A percentile compares a stretch with the other conserved stretches of the same genome.
Evolutionary conservation across 768 basidiomycete species (phyloP).

Genomic region (Termitomyces sp.): DNA sequence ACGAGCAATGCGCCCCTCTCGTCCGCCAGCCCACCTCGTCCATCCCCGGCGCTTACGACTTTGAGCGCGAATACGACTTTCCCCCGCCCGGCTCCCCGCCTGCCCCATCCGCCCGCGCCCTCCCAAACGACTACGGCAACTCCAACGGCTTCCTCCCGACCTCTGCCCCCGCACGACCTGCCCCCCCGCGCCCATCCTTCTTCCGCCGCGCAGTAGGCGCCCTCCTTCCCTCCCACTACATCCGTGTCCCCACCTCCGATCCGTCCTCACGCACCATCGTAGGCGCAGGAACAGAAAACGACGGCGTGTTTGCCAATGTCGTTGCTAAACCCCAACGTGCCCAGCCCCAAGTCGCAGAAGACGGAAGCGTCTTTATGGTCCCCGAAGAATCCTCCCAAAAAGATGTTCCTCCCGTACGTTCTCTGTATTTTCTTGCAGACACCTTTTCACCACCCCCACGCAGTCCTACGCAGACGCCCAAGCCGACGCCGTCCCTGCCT

Average conservation of each 20-base stretch:
- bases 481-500: conserved; percentile 87
- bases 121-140: conserved; percentile 70
- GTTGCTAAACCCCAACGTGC: conserved; percentile 75
- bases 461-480: conserved; percentile 87
- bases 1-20: conserved; percentile 6
- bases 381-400: conserved; percentile 76
- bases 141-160: conserved; percentile 63
- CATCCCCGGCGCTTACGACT: conserved; percentile 62
- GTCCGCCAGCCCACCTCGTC: conserved; percentile 2
- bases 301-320: conserved; percentile 95
- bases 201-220: conserved; percentile 57
- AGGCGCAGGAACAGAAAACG: conserved; percentile 80
- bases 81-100: conserved; percentile 84
- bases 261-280: conserved; percentile 33
- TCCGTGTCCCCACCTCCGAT: conserved; percentile 41
- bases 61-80: conserved; percentile 73
- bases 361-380: conserved; percentile 58
- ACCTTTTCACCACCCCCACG: background rate
- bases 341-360: conserved; percentile 40
- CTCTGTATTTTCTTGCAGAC: background rate
- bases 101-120: conserved; percentile 46
- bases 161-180: conserved; percentile 52
- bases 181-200: conserved; percentile 48
- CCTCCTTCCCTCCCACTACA: conserved; percentile 65
- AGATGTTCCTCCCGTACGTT: conserved; percentile 80